Conservation (phyloP, 352 stramenopile genomes). For the Globisporangium splendens region DNA sequence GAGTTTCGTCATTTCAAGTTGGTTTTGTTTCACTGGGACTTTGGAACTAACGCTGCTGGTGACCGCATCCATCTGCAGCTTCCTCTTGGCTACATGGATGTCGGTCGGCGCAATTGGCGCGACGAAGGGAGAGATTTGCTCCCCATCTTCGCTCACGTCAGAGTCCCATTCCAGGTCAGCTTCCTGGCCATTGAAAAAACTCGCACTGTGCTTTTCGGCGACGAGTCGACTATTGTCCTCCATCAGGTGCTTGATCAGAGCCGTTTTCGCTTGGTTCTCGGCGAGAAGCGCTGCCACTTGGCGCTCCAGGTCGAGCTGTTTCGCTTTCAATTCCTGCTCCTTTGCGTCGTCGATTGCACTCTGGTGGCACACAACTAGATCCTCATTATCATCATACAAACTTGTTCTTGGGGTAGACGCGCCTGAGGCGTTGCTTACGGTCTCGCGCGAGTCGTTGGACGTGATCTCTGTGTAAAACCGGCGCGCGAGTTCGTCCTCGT, state of each 20-base stretch:
- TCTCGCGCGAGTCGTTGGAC: conserved; percentile 6
- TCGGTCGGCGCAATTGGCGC: background rate
- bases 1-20: background rate
- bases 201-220: background rate
- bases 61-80: conserved; percentile 5
- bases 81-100: conserved; percentile 13
- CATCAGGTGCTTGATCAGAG: conserved; percentile 13
- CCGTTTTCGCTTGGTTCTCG: conserved; percentile 11
- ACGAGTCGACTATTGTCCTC: conserved; percentile 9
- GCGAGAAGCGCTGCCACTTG: conserved; percentile 12
- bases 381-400: background rate
- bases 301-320: conserved; percentile 11
- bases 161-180: too few species aligned
- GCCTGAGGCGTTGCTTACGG: conserved; percentile 1
- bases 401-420: background rate
- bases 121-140: too few species aligned
- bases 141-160: too few species aligned
- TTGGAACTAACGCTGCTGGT: background rate
- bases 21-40: too few species aligned
- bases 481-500: conserved; percentile 8
- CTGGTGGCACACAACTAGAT: background rate
- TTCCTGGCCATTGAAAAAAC: too few species aligned
- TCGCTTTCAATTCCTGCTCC: conserved; percentile 2
- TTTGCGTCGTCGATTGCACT: background rate
- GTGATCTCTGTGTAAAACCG: conserved; percentile 10